Percentiles rank a stretch among this genome's conserved stretches.
These are phyloP conservation scores for Sabuloglossum arenarium DNA, from an alignment of 495 filamentous ascomycete genomes.

Conservation along the genomic window DNA sequence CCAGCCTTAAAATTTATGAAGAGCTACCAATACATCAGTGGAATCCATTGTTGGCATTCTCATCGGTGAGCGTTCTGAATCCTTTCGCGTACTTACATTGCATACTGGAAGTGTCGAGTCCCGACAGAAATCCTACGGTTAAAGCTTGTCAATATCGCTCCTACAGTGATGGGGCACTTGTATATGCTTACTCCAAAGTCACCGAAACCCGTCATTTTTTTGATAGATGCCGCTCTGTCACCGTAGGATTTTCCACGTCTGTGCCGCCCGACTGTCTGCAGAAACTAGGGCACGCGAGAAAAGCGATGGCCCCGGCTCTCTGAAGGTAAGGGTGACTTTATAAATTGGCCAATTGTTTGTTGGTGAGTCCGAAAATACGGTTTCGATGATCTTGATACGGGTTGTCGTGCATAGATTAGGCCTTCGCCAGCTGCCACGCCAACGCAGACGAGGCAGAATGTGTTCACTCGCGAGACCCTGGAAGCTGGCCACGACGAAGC, in stretches of 20 bases:
- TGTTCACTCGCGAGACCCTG: not conserved
- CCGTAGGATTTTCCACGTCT: not conserved
- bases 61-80: not conserved
- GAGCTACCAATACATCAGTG: conserved; percentile 24
- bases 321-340: not conserved
- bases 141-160: not conserved
- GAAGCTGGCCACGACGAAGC: not conserved
- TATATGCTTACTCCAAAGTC: not conserved
- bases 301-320: not conserved
- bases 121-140: conserved; percentile 66
- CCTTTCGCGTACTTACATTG: conserved; percentile 48
- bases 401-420: not conserved
- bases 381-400: not conserved
- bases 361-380: not conserved
- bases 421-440: not conserved
- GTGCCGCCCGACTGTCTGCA: not conserved
- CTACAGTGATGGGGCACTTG: not conserved
- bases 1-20: conserved; percentile 36
- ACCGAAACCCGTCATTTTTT: not conserved
- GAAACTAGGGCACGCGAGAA: not conserved
- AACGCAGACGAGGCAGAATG: not conserved
- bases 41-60: conserved; percentile 4
- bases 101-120: conserved; percentile 90
- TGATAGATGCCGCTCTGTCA: not conserved
- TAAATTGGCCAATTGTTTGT: not conserved